Base-by-base conservation (phyloP, 768 basidiomycete species). In the Thelephora aurantiotincta region DNA sequence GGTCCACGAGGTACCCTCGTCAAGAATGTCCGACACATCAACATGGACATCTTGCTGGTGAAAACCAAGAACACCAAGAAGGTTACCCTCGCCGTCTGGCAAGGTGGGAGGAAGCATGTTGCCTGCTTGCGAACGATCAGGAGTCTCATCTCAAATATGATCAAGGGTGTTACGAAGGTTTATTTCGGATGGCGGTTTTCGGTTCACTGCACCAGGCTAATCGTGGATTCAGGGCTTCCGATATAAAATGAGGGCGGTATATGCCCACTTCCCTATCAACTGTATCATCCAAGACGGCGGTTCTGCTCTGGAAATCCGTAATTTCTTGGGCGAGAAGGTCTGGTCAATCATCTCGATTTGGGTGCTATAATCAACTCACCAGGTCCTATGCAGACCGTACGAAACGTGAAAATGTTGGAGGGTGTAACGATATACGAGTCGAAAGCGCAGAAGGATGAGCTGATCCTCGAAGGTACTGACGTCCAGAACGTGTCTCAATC, bases 191-290 rank as follows among this genome's bases (percentile, higher is more conserved):
- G 37, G 14, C 22, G 4, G 16, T 41, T 41, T 4, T 7, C 14
- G 16, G 38, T 14, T 14, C 38, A 41, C 16, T 33, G 34, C 14
- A 11, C 13, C 12, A 41, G 35, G 9, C 11, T 36, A 42, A 3
- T 12, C 11, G 2, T 20, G n/a, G 41, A 6, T 41, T 4, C 56
- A 93, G 93, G 96, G 96, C 52, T 99, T 98, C 81, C 80, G 81
- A 58, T 99, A 99, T 79, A 99, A 98, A 83, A 97, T 99, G 94
- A 89, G 93, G 57, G 77, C 91, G 22, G 96, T 99, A 46, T 99
- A 98, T 62, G 96, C 96, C 58, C 96, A 99, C 74, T 99, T 99
- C 75, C 96, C 96, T 51, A 96, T 99, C 76, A 99, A 99, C 74
- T 83, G 84, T 64, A 94, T 96, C 64, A 88, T 94, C 59, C 81